Evolutionary conservation across 2,329 filamentous ascomycete species (phyloP).

Genomic region (Colletotrichum sp.): DNA sequence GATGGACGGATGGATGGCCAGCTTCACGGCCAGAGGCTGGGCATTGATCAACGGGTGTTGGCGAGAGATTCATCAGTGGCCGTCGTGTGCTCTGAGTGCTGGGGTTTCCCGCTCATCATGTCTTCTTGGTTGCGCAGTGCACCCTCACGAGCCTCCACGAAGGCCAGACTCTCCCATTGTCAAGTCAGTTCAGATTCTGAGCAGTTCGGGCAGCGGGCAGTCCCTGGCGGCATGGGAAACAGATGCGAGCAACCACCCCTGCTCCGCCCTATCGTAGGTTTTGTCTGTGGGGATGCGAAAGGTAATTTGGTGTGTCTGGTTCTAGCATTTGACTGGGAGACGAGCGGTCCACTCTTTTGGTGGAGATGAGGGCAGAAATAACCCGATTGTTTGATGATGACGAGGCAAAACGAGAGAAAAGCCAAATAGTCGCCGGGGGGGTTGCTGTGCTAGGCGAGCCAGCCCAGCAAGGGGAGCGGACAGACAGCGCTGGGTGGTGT

Average conservation of each 20-base stretch:
- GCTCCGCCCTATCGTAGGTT: conserved; percentile 20
- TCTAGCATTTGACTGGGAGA: conserved; percentile 5
- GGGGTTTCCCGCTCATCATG: not conserved
- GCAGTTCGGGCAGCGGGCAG: not conserved
- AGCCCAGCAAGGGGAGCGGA: not conserved
- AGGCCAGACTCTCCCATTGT: not conserved
- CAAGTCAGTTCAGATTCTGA: not conserved
- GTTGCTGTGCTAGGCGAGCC: not conserved
- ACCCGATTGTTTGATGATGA: conserved; percentile 23
- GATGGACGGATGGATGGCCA: not conserved
- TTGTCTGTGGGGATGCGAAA: conserved; percentile 18
- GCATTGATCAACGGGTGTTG: not conserved
- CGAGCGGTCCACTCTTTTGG: not conserved
- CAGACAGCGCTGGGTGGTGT: not conserved
- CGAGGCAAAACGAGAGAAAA: conserved; percentile 19
- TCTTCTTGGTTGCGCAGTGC: not conserved
- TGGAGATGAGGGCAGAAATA: conserved; percentile 20
- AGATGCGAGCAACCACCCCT: conserved; percentile 12
- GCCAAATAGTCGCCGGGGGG: conserved; percentile 9
- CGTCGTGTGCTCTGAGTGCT: not conserved
- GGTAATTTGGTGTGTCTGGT: conserved; percentile 13
- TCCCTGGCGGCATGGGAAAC: conserved; percentile 5
- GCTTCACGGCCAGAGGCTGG: not conserved
- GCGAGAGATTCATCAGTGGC: not conserved
- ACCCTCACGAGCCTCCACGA: not conserved